phyloP scores from a whole-genome alignment of 768 basidiomycete genomes.

The Vishniacozyma victoriae region DNA sequence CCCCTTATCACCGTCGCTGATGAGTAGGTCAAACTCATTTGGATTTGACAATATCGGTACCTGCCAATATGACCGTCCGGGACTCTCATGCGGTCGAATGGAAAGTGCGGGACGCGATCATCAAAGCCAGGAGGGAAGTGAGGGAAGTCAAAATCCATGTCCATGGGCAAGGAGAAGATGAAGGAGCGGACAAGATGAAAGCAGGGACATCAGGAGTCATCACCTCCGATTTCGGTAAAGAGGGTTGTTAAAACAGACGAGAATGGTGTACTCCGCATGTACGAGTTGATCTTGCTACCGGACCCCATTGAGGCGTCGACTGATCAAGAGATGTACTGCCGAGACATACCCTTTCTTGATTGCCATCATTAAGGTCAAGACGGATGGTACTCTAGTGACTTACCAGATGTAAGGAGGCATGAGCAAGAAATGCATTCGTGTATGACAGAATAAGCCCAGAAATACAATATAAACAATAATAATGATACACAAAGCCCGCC shows the following conservation, averaged over 20 bases:
- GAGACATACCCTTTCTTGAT: too few species aligned
- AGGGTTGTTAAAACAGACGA: conserved; percentile 29
- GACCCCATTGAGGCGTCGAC: too few species aligned
- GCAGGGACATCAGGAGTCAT: not conserved
- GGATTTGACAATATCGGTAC: conserved; percentile 71
- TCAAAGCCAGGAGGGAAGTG: conserved; percentile 47
- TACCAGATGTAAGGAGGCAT: too few species aligned
- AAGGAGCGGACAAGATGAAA: not conserved
- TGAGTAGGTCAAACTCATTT: conserved; percentile 77
- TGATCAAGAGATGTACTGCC: too few species aligned
- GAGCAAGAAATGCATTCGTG: conserved; percentile 2
- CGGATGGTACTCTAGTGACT: too few species aligned
- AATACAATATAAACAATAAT: too few species aligned
- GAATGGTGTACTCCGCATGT: too few species aligned
- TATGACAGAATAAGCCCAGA: too few species aligned
- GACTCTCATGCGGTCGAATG: conserved; percentile 61
- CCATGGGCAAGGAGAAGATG: conserved; percentile 29
- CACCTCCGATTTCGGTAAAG: conserved; percentile 35
- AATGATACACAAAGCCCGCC: too few species aligned
- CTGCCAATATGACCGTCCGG: conserved; percentile 55
- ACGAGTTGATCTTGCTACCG: not conserved
- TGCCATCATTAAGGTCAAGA: too few species aligned
- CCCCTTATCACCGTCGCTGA: not conserved
- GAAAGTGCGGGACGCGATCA: conserved; percentile 51
- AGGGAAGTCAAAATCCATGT: conserved; percentile 46